These are phyloP conservation scores for Pseudogymnoascus sp. DNA, from an alignment of 2,329 filamentous ascomycete species.

Conservation along the genomic window DNA sequence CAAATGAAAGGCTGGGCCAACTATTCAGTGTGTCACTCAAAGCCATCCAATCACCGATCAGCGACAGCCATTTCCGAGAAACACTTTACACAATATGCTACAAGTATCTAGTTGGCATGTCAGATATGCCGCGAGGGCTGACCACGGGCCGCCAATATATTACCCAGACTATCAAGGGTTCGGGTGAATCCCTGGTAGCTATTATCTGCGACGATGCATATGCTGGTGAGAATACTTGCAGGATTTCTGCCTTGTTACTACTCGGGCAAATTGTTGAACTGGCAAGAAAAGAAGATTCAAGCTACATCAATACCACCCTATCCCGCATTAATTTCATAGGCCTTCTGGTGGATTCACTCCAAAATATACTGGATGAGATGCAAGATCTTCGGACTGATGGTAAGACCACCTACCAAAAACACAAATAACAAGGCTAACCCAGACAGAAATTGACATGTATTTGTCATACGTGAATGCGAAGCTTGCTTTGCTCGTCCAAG, in stretches of 20 bases:
- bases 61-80: slow-evolving; percentile 64
- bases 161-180: slow-evolving; percentile 64
- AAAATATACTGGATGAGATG: slow-evolving; percentile 67
- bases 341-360: slow-evolving; percentile 81
- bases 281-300: slow-evolving; percentile 62
- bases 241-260: slow-evolving; percentile 79
- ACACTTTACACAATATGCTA: slow-evolving; percentile 90
- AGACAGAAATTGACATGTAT: slow-evolving; percentile 30
- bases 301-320: slow-evolving; percentile 69
- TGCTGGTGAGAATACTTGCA: slow-evolving; percentile 70
- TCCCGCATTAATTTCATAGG: slow-evolving; percentile 84
- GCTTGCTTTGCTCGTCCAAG: slow-evolving; percentile 71
- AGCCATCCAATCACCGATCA: slow-evolving; percentile 67
- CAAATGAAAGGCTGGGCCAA: slow-evolving; percentile 83
- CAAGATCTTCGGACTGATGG: slow-evolving; percentile 48
- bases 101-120: slow-evolving; percentile 68
- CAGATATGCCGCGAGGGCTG: slow-evolving; percentile 43
- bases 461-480: slow-evolving; percentile 55
- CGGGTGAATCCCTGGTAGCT: slow-evolving; percentile 75
- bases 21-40: slow-evolving; percentile 81
- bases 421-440: background rate
- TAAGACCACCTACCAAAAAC: slow-evolving; percentile 29
- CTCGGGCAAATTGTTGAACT: slow-evolving; percentile 69
- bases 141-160: slow-evolving; percentile 40
- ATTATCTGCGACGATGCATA: slow-evolving; percentile 90